Base-by-base conservation (phyloP, 768 basidiomycete genomes). In the Cantharellus cinnabarinus region DNA sequence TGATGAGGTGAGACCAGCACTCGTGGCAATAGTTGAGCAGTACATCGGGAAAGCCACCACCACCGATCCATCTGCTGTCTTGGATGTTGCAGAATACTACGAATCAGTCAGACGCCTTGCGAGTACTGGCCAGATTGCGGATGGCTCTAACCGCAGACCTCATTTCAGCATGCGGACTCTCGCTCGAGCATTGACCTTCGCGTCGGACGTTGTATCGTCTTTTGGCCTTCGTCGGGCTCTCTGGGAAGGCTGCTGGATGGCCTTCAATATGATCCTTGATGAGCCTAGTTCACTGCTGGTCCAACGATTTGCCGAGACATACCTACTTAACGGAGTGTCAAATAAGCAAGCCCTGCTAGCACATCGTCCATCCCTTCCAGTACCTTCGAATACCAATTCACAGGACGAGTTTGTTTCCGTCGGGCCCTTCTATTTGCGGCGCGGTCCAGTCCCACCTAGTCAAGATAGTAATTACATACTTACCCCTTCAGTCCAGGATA, bases 151-250 rank as follows among this genome's bases (percentile, higher is more conserved):
- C 63, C 84, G 84, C 62, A 75, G 83, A 29, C 95, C 94, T 39
- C 89, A 98, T 69, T 99, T 83, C 74, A 97, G 89, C 70, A 94
- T 98, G 88, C 83, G 95, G 29, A 98, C 94, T 0, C 76, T 99
- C 61, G 76, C 88, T 3, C 83, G 95, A 56, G 89, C 91, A 0
- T 73, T 99, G 55, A 87, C 80, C 0, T 98, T 95, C 69, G 85
- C 90, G 1, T 80, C 86, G 1, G 86, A 94, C 62, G 83, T 84
- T 51, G 80, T 85, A 0, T 72, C 77, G 41, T 70, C 75, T 38
- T 97, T 87, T 64, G 82, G 89, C 37, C 71, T 98, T 4, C 79
- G 91, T 42, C 75, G 95, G 44, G 82, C 88, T 1, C 73, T 98
- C 20, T 97, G 89, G 88, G 95, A 98, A 69, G 94, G 95, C 1